Evolutionary conservation across 139 green algal species (phyloP).

Genomic region (Haematococcus lacustris): DNA sequence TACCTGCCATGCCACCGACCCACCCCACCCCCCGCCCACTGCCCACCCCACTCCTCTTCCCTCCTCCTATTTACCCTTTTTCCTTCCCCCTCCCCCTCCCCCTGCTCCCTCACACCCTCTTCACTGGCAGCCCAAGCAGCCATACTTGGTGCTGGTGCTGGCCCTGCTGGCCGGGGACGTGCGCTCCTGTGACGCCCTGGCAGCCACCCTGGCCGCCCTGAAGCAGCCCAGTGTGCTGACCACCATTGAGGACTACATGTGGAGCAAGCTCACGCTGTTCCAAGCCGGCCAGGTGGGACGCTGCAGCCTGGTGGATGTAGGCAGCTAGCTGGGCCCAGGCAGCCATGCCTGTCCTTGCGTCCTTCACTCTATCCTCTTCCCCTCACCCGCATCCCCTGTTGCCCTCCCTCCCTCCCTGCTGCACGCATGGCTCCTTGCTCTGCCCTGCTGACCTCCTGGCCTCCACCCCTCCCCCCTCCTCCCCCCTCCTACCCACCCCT

Average conservation of each 20-base stretch:
- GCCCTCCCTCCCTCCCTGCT: neutral
- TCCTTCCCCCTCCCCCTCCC: neutral
- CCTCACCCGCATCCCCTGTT: neutral
- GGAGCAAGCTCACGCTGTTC: constrained; percentile 69
- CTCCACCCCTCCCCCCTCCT: neutral
- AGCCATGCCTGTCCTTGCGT: neutral
- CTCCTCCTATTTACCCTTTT: neutral
- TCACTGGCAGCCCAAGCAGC: neutral
- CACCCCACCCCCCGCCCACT: too few species aligned
- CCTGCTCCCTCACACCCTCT: neutral
- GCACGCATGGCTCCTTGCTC: neutral
- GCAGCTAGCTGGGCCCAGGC: neutral
- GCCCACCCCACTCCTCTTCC: neutral
- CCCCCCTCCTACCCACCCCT: too few species aligned
- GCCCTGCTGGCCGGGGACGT: constrained; percentile 60
- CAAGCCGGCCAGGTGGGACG: constrained; percentile 8
- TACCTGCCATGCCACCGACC: neutral
- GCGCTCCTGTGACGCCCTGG: constrained; percentile 49
- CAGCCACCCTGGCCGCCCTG: constrained; percentile 18
- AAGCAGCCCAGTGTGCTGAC: constrained; percentile 53
- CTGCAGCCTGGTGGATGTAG: neutral
- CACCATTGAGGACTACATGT: constrained; percentile 93
- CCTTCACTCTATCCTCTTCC: neutral
- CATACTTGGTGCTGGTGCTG: constrained; percentile 39
- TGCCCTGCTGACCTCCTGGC: neutral